phyloP scores from a whole-genome alignment of 371 early-diverging fungal genomes.

The Apophysomyces ossiformis region DNA sequence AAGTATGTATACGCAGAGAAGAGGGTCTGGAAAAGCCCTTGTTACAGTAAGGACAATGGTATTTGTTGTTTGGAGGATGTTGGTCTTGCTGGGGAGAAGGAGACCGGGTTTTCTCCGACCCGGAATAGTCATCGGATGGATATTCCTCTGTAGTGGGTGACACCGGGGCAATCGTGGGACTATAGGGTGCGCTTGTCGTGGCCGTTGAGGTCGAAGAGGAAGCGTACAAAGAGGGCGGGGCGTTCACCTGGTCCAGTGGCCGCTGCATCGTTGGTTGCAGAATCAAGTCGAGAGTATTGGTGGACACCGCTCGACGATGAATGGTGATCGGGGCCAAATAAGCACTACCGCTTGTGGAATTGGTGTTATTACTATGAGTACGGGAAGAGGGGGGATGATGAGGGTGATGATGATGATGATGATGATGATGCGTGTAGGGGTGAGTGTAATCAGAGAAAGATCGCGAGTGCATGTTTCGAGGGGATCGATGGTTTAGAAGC shows the following conservation, averaged over 20 bases:
- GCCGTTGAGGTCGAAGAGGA: constrained; percentile 37
- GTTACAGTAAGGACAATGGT: constrained; percentile 65
- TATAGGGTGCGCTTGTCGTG: constrained; percentile 26
- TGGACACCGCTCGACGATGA: constrained; percentile 50
- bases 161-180: constrained; percentile 21
- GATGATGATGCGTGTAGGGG: constrained; percentile 33
- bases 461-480: constrained; percentile 48
- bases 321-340: constrained; percentile 20
- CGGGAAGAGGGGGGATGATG: neutral
- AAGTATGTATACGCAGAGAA: constrained; percentile 60
- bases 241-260: constrained; percentile 15
- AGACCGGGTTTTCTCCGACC: constrained; percentile 3
- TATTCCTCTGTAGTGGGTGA: constrained; percentile 16
- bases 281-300: constrained; percentile 44
- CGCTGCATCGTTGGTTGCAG: constrained; percentile 31
- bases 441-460: constrained; percentile 56
- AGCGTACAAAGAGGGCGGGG: constrained; percentile 20
- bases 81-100: constrained; percentile 10
- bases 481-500: constrained; percentile 25
- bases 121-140: constrained; percentile 8
- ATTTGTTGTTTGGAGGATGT: constrained; percentile 41
- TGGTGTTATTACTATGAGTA: constrained; percentile 1
- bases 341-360: neutral
- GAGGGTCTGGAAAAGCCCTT: constrained; percentile 66
- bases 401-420: constrained; percentile 5